Percentiles rank a stretch among this genome's conserved stretches.
These are phyloP conservation scores for Acanthamoeba royreba DNA, from an alignment of 208 protist genomes.

Conservation along the genomic window DNA sequence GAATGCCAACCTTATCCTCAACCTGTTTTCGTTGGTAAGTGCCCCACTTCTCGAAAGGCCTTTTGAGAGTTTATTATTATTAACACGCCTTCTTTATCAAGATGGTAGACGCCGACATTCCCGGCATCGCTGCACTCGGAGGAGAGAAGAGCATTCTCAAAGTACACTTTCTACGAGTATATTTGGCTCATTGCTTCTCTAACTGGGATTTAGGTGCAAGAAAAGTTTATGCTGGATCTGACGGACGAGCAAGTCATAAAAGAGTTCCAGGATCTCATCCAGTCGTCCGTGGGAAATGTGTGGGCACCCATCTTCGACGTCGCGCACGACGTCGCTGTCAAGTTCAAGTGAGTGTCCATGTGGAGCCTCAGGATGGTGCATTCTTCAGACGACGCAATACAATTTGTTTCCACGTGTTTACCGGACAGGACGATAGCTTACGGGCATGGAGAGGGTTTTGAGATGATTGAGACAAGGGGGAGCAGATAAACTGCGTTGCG, in stretches of 20 bases:
- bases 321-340: neutral
- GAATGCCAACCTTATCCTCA: slow-evolving; percentile 91
- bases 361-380: no score
- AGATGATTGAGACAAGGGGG: no score
- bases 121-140: slow-evolving; percentile 80
- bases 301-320: neutral
- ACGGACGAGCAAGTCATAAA: slow-evolving; percentile 89
- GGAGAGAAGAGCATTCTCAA: slow-evolving; percentile 52
- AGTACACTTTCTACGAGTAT: neutral
- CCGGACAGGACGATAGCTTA: no score
- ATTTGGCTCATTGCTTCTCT: neutral
- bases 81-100: slow-evolving; percentile 73
- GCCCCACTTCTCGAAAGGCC: slow-evolving; percentile 74
- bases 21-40: slow-evolving; percentile 89
- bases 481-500: no score
- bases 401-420: no score
- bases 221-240: slow-evolving; percentile 90
- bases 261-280: slow-evolving; percentile 90
- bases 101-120: slow-evolving; percentile 89
- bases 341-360: neutral
- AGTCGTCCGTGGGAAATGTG: neutral
- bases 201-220: slow-evolving; percentile 88
- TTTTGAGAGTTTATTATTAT: neutral
- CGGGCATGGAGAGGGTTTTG: no score
- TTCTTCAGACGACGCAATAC: no score